Evolutionary conservation across 2,329 filamentous ascomycete species (phyloP).

Genomic region (Coleophoma eucalyptorum): DNA sequence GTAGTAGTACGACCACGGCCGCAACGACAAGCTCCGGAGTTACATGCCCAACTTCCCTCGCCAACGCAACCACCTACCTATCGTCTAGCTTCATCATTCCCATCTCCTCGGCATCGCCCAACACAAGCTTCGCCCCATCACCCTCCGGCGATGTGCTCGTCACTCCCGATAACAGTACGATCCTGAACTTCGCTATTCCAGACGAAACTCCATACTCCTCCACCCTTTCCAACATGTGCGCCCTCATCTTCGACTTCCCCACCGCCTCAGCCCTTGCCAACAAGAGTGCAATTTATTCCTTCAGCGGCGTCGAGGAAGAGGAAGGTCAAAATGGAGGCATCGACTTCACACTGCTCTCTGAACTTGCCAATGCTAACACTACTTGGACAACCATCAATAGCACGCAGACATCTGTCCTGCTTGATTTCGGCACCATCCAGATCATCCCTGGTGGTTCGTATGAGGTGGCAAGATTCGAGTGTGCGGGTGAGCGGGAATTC

Average conservation of each 20-base stretch:
- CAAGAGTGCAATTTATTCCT: constrained; percentile 15
- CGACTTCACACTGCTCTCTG: constrained; percentile 18
- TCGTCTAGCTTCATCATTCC: constrained; percentile 24
- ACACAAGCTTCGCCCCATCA: constrained; percentile 15
- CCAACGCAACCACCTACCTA: constrained; percentile 12
- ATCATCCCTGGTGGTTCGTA: constrained; percentile 25
- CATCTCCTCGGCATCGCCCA: constrained; percentile 15
- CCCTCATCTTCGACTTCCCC: constrained; percentile 26
- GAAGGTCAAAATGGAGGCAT: constrained; percentile 18
- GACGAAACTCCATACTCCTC: constrained; percentile 7
- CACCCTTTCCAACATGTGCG: constrained; percentile 16
- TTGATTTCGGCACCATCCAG: constrained; percentile 20
- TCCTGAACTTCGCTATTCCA: constrained; percentile 26
- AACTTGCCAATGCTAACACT: constrained; percentile 9
- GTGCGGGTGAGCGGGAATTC: constrained; percentile 12
- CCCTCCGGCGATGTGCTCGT: constrained; percentile 15
- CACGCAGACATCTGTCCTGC: constrained; percentile 10
- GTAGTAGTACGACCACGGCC: background rate
- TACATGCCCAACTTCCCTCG: constrained; percentile 19
- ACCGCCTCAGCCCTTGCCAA: constrained; percentile 15
- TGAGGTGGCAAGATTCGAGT: constrained; percentile 21
- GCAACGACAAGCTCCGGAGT: background rate
- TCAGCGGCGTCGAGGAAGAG: constrained; percentile 23
- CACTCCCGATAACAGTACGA: constrained; percentile 18
- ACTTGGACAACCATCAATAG: constrained; percentile 15